Evolutionary conservation across 1,284 basidiomycete genomes (phyloP), one percentile per base, ranked within the genome.

Genomic region (Naganishia cerealis): DNA sequence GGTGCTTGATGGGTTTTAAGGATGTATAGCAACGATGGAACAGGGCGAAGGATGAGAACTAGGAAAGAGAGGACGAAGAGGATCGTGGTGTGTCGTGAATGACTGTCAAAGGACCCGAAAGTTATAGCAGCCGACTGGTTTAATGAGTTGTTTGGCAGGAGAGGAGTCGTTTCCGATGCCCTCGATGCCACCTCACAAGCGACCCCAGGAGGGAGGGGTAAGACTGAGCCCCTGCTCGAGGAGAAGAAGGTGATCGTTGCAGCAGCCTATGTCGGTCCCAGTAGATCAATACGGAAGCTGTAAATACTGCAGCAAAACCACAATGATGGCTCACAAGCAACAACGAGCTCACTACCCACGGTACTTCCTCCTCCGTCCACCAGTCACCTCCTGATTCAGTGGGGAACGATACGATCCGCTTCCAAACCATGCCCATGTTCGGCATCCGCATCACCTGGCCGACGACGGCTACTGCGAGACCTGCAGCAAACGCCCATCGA

Each of bases 21-120:
- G 18, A 72, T 76, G 68, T 76, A 77, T 26, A 72, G 24, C 33
- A 78, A 72, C 8, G 67, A 61, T 0, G 79, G 77, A 4, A 73
- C 7, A 8, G 70, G 29, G 42, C 75, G 76, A 13, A 73, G 15
- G 52, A 75, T 18, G 16, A 50, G 15, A 21, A 73, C 36, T n/a
- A 73, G 18, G 6, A 70, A 26, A 33, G 73, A 46, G n/a, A 67
- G 13, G 18, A 53, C 10, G 56, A 73, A 53, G 68, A 77, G 75
- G 43, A 54, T 26, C 10, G 57, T 43, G 46, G 36, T 54, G 59
- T 63, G 21, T 15, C 38, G 52, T 42, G 59, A 26, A 53, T 68
- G 61, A 29, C 18, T n/a, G 7, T 10, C 3, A 26, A 63, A 63
- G 21, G 56, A 67, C 12, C 38, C 24, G 46, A 55, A 18, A 7